Conservation (phyloP, 148 eudicot genomes). For the Cornus florida region DNA sequence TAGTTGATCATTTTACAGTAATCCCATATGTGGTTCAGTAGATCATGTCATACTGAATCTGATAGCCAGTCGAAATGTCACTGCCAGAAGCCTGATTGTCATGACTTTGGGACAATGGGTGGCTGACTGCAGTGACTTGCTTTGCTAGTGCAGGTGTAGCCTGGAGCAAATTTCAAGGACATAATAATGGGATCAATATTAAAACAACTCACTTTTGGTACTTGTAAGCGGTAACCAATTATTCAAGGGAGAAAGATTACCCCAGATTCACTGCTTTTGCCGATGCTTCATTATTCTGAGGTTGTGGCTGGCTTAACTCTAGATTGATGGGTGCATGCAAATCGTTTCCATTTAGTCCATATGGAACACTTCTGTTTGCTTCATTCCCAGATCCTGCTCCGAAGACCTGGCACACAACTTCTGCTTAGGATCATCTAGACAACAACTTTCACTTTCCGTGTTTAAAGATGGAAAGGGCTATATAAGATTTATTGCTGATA, state of each 20-base stretch:
- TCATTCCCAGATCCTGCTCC: conserved; percentile 23
- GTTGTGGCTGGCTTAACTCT: conserved; percentile 57
- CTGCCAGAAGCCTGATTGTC: conserved; percentile 7
- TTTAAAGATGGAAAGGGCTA: no score
- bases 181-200: conserved; percentile 7
- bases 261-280: conserved; percentile 18
- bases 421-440: conserved; percentile 3
- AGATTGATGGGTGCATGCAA: conserved; percentile 40
- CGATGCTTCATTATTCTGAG: conserved; percentile 26
- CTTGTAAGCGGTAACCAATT: neutral
- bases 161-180: conserved; percentile 30
- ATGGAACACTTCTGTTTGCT: conserved; percentile 29
- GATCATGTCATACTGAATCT: conserved; percentile 1
- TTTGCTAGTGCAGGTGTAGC: conserved; percentile 49
- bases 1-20: neutral
- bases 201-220: neutral
- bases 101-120: neutral
- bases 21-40: neutral
- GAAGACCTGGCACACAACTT: conserved; percentile 38
- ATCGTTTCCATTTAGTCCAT: conserved; percentile 20
- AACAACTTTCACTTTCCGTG: neutral
- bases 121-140: conserved; percentile 8
- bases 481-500: no score
- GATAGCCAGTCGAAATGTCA: neutral
- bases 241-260: neutral